Conservation (phyloP, 345 rosid species). For the Gossypium raimondii region DNA sequence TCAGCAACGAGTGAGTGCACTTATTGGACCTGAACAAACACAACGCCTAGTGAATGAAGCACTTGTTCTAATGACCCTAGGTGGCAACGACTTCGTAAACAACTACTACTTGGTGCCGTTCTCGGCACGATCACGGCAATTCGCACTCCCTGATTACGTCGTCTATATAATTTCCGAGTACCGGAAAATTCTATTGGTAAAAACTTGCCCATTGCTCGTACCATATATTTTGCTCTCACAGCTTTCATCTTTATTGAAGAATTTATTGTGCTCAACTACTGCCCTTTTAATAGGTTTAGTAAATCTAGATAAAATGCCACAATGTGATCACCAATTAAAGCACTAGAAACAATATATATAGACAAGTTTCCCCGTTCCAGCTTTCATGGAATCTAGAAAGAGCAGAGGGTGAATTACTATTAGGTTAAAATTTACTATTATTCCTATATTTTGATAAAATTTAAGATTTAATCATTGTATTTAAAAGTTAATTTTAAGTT, state of each 20-base stretch:
- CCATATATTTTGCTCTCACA: not conserved
- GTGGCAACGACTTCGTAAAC: slow-evolving; percentile 94
- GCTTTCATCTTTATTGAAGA: not conserved
- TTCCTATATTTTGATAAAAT: too few species aligned
- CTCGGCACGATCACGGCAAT: slow-evolving; percentile 80
- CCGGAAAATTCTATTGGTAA: slow-evolving; percentile 55
- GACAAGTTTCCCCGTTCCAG: not conserved
- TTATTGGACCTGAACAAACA: slow-evolving; percentile 55
- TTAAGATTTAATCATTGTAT: too few species aligned
- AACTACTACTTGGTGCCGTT: slow-evolving; percentile 82
- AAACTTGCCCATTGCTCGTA: not conserved
- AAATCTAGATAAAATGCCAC: not conserved
- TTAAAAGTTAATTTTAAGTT: too few species aligned
- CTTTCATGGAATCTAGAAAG: slow-evolving; percentile 8
- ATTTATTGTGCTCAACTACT: not conserved
- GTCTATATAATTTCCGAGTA: slow-evolving; percentile 76
- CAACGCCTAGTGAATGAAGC: slow-evolving; percentile 58
- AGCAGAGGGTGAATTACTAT: not conserved
- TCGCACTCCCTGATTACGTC: slow-evolving; percentile 59
- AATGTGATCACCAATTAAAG: not conserved
- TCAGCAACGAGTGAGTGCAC: slow-evolving; percentile 47
- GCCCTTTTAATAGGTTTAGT: not conserved
- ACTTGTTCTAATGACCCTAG: slow-evolving; percentile 69
- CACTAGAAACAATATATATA: not conserved
- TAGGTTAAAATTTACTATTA: too few species aligned